Percentiles rank a stretch among this genome's conserved stretches.
Evolutionary conservation across 768 basidiomycete species (phyloP).

Genomic region (Leccinum longicurvipes): DNA sequence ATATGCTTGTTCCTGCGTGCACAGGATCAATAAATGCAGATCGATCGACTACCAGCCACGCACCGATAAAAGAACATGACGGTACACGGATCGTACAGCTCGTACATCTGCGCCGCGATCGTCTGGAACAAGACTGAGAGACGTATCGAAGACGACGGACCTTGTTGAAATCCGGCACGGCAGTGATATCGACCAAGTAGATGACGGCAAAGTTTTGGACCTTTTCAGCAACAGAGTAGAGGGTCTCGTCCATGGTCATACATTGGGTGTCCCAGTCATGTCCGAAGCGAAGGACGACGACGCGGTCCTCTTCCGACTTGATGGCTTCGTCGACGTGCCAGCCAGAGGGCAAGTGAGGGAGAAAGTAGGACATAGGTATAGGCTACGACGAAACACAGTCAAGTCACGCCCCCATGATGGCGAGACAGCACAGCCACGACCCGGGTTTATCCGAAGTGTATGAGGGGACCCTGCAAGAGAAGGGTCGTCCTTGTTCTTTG

Average conservation of each 20-base stretch:
- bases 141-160: constrained; percentile 34
- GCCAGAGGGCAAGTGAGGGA: constrained; percentile 84
- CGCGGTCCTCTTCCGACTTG: constrained; percentile 94
- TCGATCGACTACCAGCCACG: constrained; percentile 19
- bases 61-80: constrained; percentile 99
- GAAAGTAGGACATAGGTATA: constrained; percentile 78
- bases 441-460: background rate
- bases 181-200: constrained; percentile 91
- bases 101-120: constrained; percentile 76
- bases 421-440: background rate
- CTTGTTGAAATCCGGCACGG: constrained; percentile 99
- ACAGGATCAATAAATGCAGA: background rate
- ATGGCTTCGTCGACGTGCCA: constrained; percentile 99
- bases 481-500: background rate
- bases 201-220: constrained; percentile 99
- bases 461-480: background rate
- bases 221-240: constrained; percentile 88
- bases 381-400: background rate
- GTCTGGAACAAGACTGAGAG: background rate
- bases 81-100: constrained; percentile 94
- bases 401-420: background rate
- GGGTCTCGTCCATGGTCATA: constrained; percentile 99
- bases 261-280: constrained; percentile 92
- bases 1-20: constrained; percentile 88
- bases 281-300: constrained; percentile 93